A percentile compares a stretch with the other conserved stretches of the same genome.
Conservation (phyloP, 2,329 filamentous ascomycete genomes). For the Sclerotinia trifoliorum region DNA sequence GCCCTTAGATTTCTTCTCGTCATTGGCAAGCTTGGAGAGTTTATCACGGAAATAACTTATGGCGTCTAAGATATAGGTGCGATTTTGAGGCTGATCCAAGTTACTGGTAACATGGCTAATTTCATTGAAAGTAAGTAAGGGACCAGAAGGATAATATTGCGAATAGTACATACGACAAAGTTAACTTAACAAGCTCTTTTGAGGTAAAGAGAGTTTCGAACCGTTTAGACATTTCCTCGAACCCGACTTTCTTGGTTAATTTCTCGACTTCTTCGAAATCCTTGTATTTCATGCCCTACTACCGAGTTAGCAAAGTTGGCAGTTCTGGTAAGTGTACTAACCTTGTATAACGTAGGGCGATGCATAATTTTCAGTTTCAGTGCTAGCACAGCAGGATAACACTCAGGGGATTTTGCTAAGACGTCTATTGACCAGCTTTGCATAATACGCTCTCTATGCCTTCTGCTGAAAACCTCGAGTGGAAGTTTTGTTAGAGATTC, state of each 20-base stretch:
- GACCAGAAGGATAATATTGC: neutral
- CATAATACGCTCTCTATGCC: slow-evolving; percentile 48
- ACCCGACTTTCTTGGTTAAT: slow-evolving; percentile 19
- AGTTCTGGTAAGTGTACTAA: neutral
- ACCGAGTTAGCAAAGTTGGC: slow-evolving; percentile 10
- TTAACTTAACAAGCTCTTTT: slow-evolving; percentile 33
- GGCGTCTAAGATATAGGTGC: slow-evolving; percentile 31
- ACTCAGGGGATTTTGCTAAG: slow-evolving; percentile 20
- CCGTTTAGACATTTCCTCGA: slow-evolving; percentile 16
- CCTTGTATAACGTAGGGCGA: slow-evolving; percentile 51
- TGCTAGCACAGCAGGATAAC: slow-evolving; percentile 42
- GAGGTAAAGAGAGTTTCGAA: slow-evolving; percentile 6
- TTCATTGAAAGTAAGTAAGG: slow-evolving; percentile 20
- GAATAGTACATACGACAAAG: slow-evolving; percentile 30
- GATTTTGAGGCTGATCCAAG: slow-evolving; percentile 36
- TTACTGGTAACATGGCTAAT: slow-evolving; percentile 33
- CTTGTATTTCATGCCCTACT: slow-evolving; percentile 41
- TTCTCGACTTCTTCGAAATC: slow-evolving; percentile 41
- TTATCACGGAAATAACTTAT: slow-evolving; percentile 34
- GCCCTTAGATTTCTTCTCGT: slow-evolving; percentile 30
- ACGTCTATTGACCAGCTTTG: slow-evolving; percentile 29
- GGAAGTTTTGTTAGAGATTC: slow-evolving; percentile 34
- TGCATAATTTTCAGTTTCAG: slow-evolving; percentile 51
- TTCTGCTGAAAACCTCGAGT: slow-evolving; percentile 44
- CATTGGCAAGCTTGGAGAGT: slow-evolving; percentile 24